Percentiles rank a stretch among this genome's conserved stretches.
These are phyloP conservation scores for Yamadazyma kitorensis DNA, from an alignment of 805 yeast genomes.

Conservation along the genomic window DNA sequence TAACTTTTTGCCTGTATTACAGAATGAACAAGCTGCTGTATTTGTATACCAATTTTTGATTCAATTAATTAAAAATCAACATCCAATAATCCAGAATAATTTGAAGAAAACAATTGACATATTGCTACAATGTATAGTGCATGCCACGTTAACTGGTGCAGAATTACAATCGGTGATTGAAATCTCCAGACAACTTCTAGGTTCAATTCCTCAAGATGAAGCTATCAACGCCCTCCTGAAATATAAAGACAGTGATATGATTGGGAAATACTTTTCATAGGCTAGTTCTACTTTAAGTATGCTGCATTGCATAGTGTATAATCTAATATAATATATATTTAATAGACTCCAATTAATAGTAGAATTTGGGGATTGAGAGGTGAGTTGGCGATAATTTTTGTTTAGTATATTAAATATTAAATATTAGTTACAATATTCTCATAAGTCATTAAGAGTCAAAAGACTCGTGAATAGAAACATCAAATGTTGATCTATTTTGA, in stretches of 20 bases:
- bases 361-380: too few species aligned
- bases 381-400: too few species aligned
- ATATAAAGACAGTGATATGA: conserved; percentile 12
- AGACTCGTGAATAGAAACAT: too few species aligned
- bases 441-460: too few species aligned
- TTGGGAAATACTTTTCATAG: conserved; percentile 12
- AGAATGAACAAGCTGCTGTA: conserved; percentile 87
- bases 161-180: conserved; percentile 64
- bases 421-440: too few species aligned
- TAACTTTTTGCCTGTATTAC: conserved; percentile 72
- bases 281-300: too few species aligned
- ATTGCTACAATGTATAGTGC: conserved; percentile 72
- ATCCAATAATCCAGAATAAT: conserved; percentile 50
- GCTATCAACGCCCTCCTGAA: conserved; percentile 62
- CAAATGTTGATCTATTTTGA: too few species aligned
- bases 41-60: conserved; percentile 74
- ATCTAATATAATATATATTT: too few species aligned
- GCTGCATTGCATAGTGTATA: too few species aligned
- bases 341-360: too few species aligned
- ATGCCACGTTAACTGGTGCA: conserved; percentile 63
- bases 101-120: conserved; percentile 62
- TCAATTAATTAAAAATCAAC: conserved; percentile 66
- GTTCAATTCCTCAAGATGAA: conserved; percentile 64
- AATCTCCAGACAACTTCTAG: conserved; percentile 62
- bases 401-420: too few species aligned